Evolutionary conservation across 768 basidiomycete species (phyloP).

Genomic region (Cystofilobasidium macerans): DNA sequence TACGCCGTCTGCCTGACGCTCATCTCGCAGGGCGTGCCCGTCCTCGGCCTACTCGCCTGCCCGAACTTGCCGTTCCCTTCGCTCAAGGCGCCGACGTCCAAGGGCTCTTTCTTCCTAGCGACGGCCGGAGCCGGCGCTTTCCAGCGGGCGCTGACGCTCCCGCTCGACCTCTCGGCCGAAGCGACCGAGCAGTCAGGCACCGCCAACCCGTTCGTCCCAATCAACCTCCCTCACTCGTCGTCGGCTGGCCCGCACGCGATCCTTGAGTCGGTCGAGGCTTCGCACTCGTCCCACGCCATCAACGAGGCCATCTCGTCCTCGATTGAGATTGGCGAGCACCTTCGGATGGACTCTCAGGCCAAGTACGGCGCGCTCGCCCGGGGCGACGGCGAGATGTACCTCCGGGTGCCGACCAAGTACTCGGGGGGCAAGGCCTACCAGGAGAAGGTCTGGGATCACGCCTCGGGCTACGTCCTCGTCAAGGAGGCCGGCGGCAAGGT

Average conservation of each 20-base stretch:
- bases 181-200: constrained; percentile 34
- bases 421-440: constrained; percentile 51
- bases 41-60: constrained; percentile 80
- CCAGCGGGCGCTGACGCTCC: constrained; percentile 11
- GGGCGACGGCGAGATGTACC: constrained; percentile 69
- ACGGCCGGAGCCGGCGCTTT: constrained; percentile 13
- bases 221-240: constrained; percentile 47
- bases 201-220: constrained; percentile 32
- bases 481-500: constrained; percentile 83
- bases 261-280: constrained; percentile 85
- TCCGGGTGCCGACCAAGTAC: constrained; percentile 40
- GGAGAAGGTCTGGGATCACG: constrained; percentile 99
- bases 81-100: constrained; percentile 16
- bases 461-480: constrained; percentile 70
- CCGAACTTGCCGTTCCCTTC: constrained; percentile 61
- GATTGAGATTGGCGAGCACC: constrained; percentile 40
- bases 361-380: constrained; percentile 81
- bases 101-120: constrained; percentile 25
- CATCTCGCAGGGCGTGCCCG: constrained; percentile 62
- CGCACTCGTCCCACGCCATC: constrained; percentile 80
- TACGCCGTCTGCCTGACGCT: constrained; percentile 85
- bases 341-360: constrained; percentile 90
- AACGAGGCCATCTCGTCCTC: constrained; percentile 56
- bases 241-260: constrained; percentile 44
- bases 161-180: neutral